Evolutionary conservation across 1,284 basidiomycete genomes (phyloP), one percentile per base, ranked within the genome.

Genomic region (Cystobasidium pallidum): DNA sequence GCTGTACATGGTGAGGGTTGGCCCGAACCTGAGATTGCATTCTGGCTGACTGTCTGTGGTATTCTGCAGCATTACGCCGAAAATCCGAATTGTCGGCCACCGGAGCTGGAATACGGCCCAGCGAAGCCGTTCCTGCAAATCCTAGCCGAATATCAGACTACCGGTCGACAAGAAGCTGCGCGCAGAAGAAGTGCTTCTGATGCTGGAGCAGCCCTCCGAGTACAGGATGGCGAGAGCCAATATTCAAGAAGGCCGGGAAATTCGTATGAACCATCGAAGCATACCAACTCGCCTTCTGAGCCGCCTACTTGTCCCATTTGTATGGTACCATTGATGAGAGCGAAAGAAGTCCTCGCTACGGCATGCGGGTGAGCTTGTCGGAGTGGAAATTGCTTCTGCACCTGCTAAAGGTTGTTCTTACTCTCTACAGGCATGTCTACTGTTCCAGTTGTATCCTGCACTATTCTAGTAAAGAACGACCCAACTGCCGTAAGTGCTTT

Each of bases 301-400:
- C 47, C 68, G 49, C 68, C 68, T 41, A 26, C 51, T 3, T 71
- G 68, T 55, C 68, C 68, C 13, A 71, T 71, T 32, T 71, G 68
- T 21, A 71, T 71, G 59, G 21, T 36, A 11, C 39, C 51, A 3
- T 30, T 71, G 11, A 64, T 52, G 49, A 36, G 30, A 8, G 55
- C 19, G 24, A 55, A 54, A 41, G 68, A 71, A 32, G 39, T 64
- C 17, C 51, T 71, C 7, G 59, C 51, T 2, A 71, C 68, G n/a
- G 68, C 68, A 28, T 71, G 68, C 68, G 68, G 68, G 68, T 71
- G 34, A 52, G 61, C 24, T n/a, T 24, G 15, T 13, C 2, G 8
- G 19, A 51, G 19, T 19, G 2, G 2, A 17, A 7, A n/a, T 19
- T 32, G 4, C 39, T 32, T 1, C 8, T 17, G 8, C 24, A 39